phyloP scores from a whole-genome alignment of 2,329 filamentous ascomycete species.

The Cryphonectria radicalis region DNA sequence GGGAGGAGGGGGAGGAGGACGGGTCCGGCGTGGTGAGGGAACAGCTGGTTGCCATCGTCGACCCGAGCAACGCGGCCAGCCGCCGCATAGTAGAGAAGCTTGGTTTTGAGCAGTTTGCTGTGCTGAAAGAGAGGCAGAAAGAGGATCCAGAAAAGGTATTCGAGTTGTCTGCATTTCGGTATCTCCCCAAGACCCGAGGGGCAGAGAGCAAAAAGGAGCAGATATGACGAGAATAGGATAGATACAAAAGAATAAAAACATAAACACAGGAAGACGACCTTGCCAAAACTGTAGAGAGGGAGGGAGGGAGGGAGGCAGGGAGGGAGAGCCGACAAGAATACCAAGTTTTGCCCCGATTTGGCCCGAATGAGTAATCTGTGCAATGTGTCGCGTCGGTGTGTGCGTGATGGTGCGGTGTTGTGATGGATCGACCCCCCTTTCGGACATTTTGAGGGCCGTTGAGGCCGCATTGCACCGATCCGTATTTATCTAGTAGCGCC shows the following conservation, averaged over 20 bases:
- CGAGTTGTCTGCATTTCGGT: constrained; percentile 33
- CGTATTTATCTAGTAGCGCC: neutral
- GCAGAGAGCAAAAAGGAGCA: constrained; percentile 22
- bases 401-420: neutral
- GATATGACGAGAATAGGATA: neutral
- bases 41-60: constrained; percentile 51
- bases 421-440: neutral
- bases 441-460: constrained; percentile 25
- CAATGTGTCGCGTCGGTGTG: neutral
- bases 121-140: constrained; percentile 36
- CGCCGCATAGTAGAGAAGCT: constrained; percentile 59
- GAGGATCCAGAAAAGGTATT: constrained; percentile 23
- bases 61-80: constrained; percentile 55
- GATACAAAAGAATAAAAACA: no score
- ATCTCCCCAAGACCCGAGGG: constrained; percentile 37
- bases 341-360: neutral
- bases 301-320: no score
- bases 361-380: neutral
- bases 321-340: neutral
- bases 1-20: neutral
- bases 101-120: constrained; percentile 53
- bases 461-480: constrained; percentile 22
- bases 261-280: neutral
- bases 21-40: constrained; percentile 42
- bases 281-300: no score